phyloP scores from a whole-genome alignment of 306 rosid genomes.

The Leucaena leucocephala region DNA sequence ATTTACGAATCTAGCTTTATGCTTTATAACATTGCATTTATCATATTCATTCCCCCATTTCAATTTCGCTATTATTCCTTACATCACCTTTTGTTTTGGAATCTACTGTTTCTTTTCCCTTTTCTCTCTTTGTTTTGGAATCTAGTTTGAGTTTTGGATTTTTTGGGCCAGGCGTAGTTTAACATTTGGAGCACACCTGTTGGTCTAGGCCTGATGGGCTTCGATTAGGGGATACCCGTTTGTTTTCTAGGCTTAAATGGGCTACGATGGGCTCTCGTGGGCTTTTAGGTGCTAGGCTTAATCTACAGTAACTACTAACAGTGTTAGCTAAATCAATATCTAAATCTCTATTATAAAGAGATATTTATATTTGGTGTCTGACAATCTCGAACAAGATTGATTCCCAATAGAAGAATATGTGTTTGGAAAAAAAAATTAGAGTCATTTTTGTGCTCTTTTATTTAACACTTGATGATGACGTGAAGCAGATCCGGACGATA shows the following conservation, averaged over 20 bases:
- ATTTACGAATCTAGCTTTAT: no score
- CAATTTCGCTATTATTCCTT: no score
- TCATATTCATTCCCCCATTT: no score
- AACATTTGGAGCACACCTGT: background rate
- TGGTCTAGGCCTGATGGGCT: background rate
- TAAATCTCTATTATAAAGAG: no score
- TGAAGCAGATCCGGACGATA: conserved; percentile 52
- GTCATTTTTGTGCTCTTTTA: no score
- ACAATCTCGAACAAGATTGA: no score
- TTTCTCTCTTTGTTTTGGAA: background rate
- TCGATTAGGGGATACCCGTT: background rate
- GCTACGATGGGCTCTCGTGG: background rate
- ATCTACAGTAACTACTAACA: background rate
- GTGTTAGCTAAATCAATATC: no score
- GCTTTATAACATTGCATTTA: no score
- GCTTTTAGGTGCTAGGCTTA: background rate
- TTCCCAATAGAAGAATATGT: no score
- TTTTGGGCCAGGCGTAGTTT: background rate
- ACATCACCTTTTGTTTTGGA: background rate
- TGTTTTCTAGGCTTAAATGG: background rate
- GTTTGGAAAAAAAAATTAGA: no score
- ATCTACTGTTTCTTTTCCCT: background rate
- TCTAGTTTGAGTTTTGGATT: background rate
- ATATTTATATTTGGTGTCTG: no score
- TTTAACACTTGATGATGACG: background rate